phyloP scores from a whole-genome alignment of 2,329 filamentous ascomycete species.

The Hypoxylon sp. region DNA sequence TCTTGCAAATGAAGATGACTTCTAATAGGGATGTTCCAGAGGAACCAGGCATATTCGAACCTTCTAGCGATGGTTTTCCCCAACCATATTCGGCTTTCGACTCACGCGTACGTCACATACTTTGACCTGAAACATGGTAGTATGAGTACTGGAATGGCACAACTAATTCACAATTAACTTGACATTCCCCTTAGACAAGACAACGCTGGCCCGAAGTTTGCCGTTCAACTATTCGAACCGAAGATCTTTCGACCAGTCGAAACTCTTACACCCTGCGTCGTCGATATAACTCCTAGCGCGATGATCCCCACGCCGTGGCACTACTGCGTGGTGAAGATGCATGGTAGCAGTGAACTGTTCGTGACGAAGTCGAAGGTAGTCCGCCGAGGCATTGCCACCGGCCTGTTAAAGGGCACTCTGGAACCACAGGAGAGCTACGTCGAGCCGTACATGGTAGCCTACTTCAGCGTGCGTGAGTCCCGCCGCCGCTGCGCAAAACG shows the following conservation, averaged over 20 bases:
- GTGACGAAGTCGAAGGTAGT: conserved; percentile 36
- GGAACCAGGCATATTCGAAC: conserved; percentile 59
- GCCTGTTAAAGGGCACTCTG: no score
- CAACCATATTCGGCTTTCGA: conserved; percentile 56
- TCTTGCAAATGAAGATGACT: not conserved
- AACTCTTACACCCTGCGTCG: conserved; percentile 25
- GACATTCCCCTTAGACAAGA: conserved; percentile 42
- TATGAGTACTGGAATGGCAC: no score
- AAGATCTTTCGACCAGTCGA: conserved; percentile 42
- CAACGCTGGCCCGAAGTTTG: conserved; percentile 53
- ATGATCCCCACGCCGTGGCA: conserved; percentile 54
- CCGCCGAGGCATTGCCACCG: conserved; percentile 19
- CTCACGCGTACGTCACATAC: conserved; percentile 49
- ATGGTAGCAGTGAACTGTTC: conserved; percentile 23
- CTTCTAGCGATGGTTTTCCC: conserved; percentile 56
- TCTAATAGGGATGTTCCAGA: conserved; percentile 29
- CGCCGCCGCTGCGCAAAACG: no score
- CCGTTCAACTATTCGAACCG: conserved; percentile 49
- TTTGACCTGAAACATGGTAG: not conserved
- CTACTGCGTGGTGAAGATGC: conserved; percentile 48
- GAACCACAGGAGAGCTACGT: conserved; percentile 26
- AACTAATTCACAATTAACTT: no score
- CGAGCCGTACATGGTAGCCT: conserved; percentile 7
- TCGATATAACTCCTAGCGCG: conserved; percentile 13
- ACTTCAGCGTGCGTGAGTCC: conserved; percentile 19